Base-by-base conservation (phyloP, 164 flowering plant genomes). In the Macadamia tetraphylla region DNA sequence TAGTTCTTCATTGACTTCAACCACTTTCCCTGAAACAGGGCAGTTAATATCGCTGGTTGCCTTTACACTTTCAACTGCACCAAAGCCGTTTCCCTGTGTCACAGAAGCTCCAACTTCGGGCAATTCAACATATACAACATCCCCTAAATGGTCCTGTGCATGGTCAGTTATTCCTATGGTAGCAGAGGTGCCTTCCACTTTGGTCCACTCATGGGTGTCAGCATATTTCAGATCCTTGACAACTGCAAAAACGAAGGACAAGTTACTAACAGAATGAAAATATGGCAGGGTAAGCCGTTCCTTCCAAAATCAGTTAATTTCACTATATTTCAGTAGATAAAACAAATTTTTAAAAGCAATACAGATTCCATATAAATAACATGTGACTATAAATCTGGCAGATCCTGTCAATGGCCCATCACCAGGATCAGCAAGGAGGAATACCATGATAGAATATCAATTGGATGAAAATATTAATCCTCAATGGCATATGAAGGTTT, bases 51-150 rank as follows among this genome's bases (percentile, higher is more conserved):
- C 98, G 82, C 99, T 92, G 13, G 96, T 95, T 67, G 99, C 99
- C 78, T 95, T 95, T 6, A 95, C 99, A 87, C 99, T 95, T 73
- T 95, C 99, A 43, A 95, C 99, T 3, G 94, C 91, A 70, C 98
- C 99, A 79, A 92, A 89, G 74, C 87, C 46, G 1, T 63, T 31
- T 0, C 88, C 97, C 71, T 86, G 73, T 10, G 80, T 15, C 1
- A 91, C 94, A 14, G 83, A 35, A 15, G 18, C 62, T 7, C 94
- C 96, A 0, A 78, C 0, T 71, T 92, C 94, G 18, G 97, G 99
- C 75, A 94, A 78, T 73, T 94, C 99, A 76, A 92, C 98, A 76
- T 87, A 94, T 82, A 94, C 98, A 15, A 94, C 84, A 73, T 92
- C 99, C 76, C 99, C 98, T 29, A 93, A 85, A 82, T 93, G 98